Evolutionary conservation across 2,329 filamentous ascomycete genomes (phyloP), one percentile per base, ranked within the genome.

Genomic region (Clonostachys byssicola): DNA sequence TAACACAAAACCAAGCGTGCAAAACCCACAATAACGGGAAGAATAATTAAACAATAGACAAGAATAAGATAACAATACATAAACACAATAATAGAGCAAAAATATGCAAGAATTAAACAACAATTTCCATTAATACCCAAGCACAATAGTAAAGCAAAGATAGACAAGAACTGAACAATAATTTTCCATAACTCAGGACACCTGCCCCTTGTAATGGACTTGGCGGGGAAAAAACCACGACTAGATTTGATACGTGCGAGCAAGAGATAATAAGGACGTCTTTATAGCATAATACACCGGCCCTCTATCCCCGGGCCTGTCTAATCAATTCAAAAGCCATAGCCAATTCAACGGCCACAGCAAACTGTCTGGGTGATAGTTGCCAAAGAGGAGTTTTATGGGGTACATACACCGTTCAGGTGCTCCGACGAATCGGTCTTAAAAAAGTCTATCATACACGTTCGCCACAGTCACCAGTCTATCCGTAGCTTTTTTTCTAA

Each of bases 1-100:
- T 42, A 66, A 75, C 43, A 30, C 45, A 63, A 63, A 40, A 55
- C 58, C 43, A 55, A 62, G 58, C 64, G 55, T 47, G 3, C 10
- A 16, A 5, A 42, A 49, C n/a, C 43, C 43, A 7, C 43, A 7
- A 40, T 42, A 13, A 36, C 42, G 6, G 45, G 45, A 17, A 16
- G 38, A 12, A 34, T 10, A 17, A 16, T 48, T 48, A 17, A 34
- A 44, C 12, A 34, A 17, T 9, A 18, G 36, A 30, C n/a, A 44
- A 18, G 42, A 43, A 34, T 38, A 18, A 18, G 45, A 43, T 9
- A 36, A 14, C 5, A 20, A 20, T 36, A 18, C 30, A 14, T 16
- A 14, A n/a, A 43, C 9, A 30, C 8, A 30, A 30, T 10, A 30
- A 30, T 30, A 9, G 23, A 30, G 9, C 23, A 9, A 30, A 30